These are phyloP conservation scores for Yarrowia sp. DNA, from an alignment of 805 yeast genomes.

Conservation along the genomic window DNA sequence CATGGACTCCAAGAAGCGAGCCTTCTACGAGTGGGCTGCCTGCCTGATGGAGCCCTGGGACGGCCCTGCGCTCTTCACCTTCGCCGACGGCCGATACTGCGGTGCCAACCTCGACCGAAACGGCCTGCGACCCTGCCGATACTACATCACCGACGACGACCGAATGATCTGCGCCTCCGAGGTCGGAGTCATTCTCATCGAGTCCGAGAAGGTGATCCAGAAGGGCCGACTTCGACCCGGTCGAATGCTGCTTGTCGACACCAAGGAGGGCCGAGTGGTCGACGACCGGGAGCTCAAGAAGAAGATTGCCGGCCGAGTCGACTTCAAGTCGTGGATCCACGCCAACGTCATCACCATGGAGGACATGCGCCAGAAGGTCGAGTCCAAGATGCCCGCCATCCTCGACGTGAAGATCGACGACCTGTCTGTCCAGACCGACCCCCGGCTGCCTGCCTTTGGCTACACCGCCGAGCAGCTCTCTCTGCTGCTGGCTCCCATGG, in stretches of 20 bases:
- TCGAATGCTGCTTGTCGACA: constrained; percentile 91
- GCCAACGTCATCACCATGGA: constrained; percentile 83
- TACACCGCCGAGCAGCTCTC: constrained; percentile 92
- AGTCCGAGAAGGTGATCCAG: constrained; percentile 73
- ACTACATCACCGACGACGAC: constrained; percentile 91
- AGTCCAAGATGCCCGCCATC: constrained; percentile 40
- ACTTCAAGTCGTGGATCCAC: constrained; percentile 89
- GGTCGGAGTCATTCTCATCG: constrained; percentile 93
- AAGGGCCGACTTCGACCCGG: constrained; percentile 97
- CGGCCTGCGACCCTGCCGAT: constrained; percentile 97
- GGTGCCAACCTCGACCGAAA: constrained; percentile 98
- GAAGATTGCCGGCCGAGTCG: constrained; percentile 75
- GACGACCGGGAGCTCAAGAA: constrained; percentile 87
- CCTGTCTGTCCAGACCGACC: constrained; percentile 68
- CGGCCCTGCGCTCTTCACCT: constrained; percentile 96
- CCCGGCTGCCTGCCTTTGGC: constrained; percentile 81
- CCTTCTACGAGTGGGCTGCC: constrained; percentile 99
- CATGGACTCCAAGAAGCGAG: constrained; percentile 89
- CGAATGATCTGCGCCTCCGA: constrained; percentile 97
- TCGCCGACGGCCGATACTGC: constrained; percentile 95
- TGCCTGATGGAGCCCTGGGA: constrained; percentile 99
- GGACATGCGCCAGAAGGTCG: constrained; percentile 64
- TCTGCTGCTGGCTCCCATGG: constrained; percentile 88
- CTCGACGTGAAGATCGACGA: constrained; percentile 31
- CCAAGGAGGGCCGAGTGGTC: constrained; percentile 86